Evolutionary conservation across 208 protist genomes (phyloP), one percentile per base, ranked within the genome.

Genomic region (Porcisia hertigi): DNA sequence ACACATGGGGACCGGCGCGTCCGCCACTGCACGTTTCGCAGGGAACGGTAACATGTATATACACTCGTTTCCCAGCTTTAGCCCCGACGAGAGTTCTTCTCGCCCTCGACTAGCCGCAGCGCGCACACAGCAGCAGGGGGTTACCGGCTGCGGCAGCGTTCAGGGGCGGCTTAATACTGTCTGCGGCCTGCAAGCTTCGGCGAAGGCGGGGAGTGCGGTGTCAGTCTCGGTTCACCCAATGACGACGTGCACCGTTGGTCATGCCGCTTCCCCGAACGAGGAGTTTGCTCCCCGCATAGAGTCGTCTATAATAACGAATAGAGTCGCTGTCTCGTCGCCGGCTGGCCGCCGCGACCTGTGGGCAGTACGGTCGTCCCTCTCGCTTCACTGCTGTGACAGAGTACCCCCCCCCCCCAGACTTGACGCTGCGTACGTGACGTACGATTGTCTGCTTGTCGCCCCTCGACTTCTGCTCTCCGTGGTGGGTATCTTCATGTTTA

Each of bases 381-480:
- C 79, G 69, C 16, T 79, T 81, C 43, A 34, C 64, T 2, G 36
- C 76, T 20, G 16, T 57, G 9, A 52, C 54, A 6, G 76, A 79
- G 66, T 82, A 75, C 69, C 62, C 43, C 59, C 62, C 43, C 59
- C 60, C 73, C 49, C 84, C 84, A 11, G 60, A 79, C n/a, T 52
- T 88, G 62, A 41, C 76, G 41, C 47, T 83, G 69, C 84, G 20
- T 88, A 84, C 78, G 34, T 73, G 1, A 47, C 72, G 25, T 88
- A 75, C 76, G 72, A 80, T 63, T 34, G 23, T 20, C 64, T 77
- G 41, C 62, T 85, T 43, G 30, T 71, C 47, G 53, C 66, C 12
- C 71, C 79, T 25, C 76, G 80, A 41, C 57, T 86, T 69, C 47
- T 86, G 41, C 60, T 84, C 47, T 82, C 78, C 12, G 74, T 66